Evolutionary conservation across 2,329 filamentous ascomycete genomes (phyloP).

Genomic region (Aureobasidium pullulans): DNA sequence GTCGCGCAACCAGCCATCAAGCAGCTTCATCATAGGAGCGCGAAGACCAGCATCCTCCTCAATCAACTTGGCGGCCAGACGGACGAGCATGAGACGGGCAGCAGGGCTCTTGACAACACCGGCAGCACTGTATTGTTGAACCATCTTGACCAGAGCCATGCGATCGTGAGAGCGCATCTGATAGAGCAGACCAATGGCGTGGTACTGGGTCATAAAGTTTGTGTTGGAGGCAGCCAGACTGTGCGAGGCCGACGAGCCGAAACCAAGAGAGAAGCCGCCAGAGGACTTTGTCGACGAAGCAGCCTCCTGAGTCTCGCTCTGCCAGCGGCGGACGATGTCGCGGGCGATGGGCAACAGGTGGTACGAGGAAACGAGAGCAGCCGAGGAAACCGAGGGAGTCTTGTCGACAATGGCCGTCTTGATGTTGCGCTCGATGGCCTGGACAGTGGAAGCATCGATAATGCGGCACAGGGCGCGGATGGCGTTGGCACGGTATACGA

Average conservation of each 20-base stretch:
- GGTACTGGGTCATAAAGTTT: conserved; percentile 97
- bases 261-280: conserved; percentile 83
- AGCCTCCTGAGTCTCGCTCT: conserved; percentile 96
- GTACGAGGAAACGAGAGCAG: conserved; percentile 92
- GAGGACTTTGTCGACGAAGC: conserved; percentile 84
- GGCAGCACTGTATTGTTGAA: conserved; percentile 92
- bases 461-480: conserved; percentile 93
- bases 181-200: conserved; percentile 93
- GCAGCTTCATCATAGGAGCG: conserved; percentile 93
- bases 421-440: conserved; percentile 96
- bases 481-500: conserved; percentile 89
- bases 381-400: conserved; percentile 93
- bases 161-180: conserved; percentile 96
- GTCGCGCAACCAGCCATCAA: conserved; percentile 93
- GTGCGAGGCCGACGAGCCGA: conserved; percentile 70
- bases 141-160: conserved; percentile 99
- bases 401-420: conserved; percentile 99
- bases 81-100: conserved; percentile 84
- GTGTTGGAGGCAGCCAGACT: conserved; percentile 68
- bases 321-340: conserved; percentile 94
- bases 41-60: conserved; percentile 84
- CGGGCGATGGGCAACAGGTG: conserved; percentile 93
- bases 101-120: conserved; percentile 93
- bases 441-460: conserved; percentile 91
- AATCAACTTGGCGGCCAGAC: conserved; percentile 85